phyloP scores from a whole-genome alignment of 2,329 filamentous ascomycete species.

The Verruconis gallopava region DNA sequence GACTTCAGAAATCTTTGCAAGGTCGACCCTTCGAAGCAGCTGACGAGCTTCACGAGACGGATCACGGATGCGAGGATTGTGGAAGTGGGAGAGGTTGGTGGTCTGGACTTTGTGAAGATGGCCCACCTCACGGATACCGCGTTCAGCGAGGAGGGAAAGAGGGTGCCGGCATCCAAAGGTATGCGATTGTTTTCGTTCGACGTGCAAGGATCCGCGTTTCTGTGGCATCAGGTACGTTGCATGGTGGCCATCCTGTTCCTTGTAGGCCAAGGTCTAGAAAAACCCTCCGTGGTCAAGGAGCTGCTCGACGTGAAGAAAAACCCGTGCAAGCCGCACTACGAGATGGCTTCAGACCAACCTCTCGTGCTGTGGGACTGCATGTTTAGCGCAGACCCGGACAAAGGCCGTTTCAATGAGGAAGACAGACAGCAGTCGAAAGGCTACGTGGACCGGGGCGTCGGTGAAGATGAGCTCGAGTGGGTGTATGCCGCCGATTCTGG shows the following conservation, averaged over 20 bases:
- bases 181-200: constrained; percentile 75
- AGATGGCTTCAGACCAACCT: constrained; percentile 80
- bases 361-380: constrained; percentile 94
- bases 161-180: constrained; percentile 9
- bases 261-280: constrained; percentile 77
- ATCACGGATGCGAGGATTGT: constrained; percentile 75
- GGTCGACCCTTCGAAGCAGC: constrained; percentile 78
- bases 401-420: constrained; percentile 60
- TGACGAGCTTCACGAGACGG: constrained; percentile 64
- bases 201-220: constrained; percentile 79
- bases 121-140: constrained; percentile 6
- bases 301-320: constrained; percentile 61
- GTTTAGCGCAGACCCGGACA: constrained; percentile 48
- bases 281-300: constrained; percentile 55
- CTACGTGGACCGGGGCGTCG: constrained; percentile 7
- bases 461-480: constrained; percentile 24
- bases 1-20: constrained; percentile 98
- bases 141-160: constrained; percentile 8
- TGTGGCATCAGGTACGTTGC: constrained; percentile 96
- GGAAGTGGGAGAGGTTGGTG: background rate
- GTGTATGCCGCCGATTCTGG: constrained; percentile 13
- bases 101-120: background rate
- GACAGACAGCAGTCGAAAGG: constrained; percentile 45
- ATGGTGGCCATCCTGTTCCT: constrained; percentile 90
- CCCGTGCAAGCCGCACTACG: constrained; percentile 70